These are phyloP conservation scores for Neoascochyta sp. DNA, from an alignment of 2,329 filamentous ascomycete species.

Conservation along the genomic window DNA sequence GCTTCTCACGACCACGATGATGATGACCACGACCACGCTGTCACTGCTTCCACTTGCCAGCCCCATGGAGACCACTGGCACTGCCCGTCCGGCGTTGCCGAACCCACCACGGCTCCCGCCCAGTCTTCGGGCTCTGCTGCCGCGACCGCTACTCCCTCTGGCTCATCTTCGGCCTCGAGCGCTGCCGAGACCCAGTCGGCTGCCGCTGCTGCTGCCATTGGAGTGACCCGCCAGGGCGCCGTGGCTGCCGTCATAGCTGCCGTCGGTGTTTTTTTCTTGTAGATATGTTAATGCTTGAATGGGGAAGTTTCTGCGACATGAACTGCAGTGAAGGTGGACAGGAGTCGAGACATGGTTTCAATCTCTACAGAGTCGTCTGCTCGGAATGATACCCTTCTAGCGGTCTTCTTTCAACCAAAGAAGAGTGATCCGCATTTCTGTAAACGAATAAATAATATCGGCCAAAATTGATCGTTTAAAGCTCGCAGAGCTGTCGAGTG, in stretches of 20 bases:
- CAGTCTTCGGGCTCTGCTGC: slow-evolving; percentile 6
- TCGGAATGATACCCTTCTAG: no score
- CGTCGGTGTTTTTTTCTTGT: slow-evolving; percentile 10
- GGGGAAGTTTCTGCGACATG: background rate
- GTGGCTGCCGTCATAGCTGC: slow-evolving; percentile 6
- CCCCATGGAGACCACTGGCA: slow-evolving; percentile 28
- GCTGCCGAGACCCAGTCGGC: slow-evolving; percentile 6
- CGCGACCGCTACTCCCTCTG: slow-evolving; percentile 3
- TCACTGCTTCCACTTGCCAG: slow-evolving; percentile 25
- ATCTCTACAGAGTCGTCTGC: no score
- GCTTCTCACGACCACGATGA: slow-evolving; percentile 14
- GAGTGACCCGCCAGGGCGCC: slow-evolving; percentile 2
- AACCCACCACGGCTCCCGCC: slow-evolving; percentile 19
- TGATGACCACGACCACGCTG: slow-evolving; percentile 20
- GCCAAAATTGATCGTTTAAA: no score
- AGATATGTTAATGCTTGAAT: background rate
- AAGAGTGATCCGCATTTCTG: no score
- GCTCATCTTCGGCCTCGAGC: slow-evolving; percentile 4
- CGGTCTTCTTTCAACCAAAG: no score
- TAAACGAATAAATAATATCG: no score
- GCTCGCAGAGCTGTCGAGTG: no score
- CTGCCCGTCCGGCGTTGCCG: slow-evolving; percentile 24
- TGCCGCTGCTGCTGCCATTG: slow-evolving; percentile 5
- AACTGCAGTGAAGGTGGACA: background rate
- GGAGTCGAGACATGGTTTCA: no score